These are phyloP conservation scores for Daedaleopsis nitida DNA, from an alignment of 768 basidiomycete species.

Conservation along the genomic window DNA sequence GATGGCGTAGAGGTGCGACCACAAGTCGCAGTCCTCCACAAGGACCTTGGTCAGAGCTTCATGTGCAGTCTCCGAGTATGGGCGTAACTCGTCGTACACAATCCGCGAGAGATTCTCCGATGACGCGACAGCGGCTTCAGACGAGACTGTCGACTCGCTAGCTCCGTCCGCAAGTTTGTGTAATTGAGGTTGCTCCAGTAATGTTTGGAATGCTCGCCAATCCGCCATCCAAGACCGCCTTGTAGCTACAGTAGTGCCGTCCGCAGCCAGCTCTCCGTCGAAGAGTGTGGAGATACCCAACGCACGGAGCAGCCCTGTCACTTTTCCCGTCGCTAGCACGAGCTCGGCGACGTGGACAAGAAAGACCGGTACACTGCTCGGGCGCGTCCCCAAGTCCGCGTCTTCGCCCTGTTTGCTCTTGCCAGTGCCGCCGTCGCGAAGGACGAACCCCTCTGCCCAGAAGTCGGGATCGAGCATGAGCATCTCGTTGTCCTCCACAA, in stretches of 20 bases:
- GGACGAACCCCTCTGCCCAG: conserved; percentile 72
- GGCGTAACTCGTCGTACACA: conserved; percentile 65
- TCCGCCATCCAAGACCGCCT: conserved; percentile 19
- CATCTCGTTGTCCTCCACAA: conserved; percentile 73
- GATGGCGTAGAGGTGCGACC: conserved; percentile 61
- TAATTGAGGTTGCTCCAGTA: conserved; percentile 3
- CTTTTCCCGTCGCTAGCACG: conserved; percentile 72
- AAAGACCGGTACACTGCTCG: conserved; percentile 51
- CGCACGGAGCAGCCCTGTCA: conserved; percentile 70
- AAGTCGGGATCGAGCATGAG: conserved; percentile 65
- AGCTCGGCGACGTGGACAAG: conserved; percentile 59
- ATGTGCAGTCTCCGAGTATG: conserved; percentile 55
- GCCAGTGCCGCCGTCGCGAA: conserved; percentile 44
- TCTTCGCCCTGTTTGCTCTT: conserved; percentile 18
- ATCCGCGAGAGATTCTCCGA: conserved; percentile 61
- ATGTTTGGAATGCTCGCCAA: conserved; percentile 23
- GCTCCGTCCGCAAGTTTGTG: not conserved
- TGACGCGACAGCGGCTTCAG: conserved; percentile 34
- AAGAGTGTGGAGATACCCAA: conserved; percentile 39
- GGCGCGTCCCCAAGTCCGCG: not conserved
- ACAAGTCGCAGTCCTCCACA: conserved; percentile 65
- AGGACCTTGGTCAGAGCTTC: conserved; percentile 57
- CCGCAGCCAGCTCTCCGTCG: conserved; percentile 1
- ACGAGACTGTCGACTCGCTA: not conserved
- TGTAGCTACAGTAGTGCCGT: not conserved